A percentile compares a stretch with the other conserved stretches of the same genome.
phyloP scores from a whole-genome alignment of 257 asterid species.

The Agastache rugosa region DNA sequence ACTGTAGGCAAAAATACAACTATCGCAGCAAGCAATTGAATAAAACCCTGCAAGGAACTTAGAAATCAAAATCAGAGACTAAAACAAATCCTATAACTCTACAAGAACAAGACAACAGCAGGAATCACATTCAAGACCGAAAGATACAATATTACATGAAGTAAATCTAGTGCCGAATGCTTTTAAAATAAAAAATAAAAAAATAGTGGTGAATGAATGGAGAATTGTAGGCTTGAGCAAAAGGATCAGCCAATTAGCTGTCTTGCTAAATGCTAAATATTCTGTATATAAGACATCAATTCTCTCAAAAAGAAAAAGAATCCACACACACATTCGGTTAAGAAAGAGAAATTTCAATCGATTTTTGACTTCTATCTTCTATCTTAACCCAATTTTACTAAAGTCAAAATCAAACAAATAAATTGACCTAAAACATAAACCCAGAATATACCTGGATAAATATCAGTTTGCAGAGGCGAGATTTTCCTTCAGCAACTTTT shows the following conservation, averaged over 20 bases:
- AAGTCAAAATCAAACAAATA: slow-evolving; percentile 33
- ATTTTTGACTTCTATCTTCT: neutral
- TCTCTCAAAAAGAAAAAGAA: neutral
- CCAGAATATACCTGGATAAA: slow-evolving; percentile 62
- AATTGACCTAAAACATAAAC: slow-evolving; percentile 10
- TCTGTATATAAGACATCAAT: neutral
- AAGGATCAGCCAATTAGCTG: neutral
- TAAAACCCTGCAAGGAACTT: slow-evolving; percentile 58
- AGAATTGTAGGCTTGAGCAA: neutral
- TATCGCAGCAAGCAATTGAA: slow-evolving; percentile 55
- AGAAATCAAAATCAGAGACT: slow-evolving; percentile 12
- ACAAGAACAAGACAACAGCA: neutral
- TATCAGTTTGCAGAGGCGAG: slow-evolving; percentile 62
- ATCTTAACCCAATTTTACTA: neutral
- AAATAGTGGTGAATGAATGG: too few species aligned
- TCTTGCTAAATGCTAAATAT: neutral
- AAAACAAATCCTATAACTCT: neutral
- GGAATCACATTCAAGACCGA: neutral
- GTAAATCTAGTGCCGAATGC: neutral
- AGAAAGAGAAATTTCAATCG: neutral
- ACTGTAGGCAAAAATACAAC: slow-evolving; percentile 43
- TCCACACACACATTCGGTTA: neutral
- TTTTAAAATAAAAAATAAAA: too few species aligned
- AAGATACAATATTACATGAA: neutral
- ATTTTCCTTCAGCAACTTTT: slow-evolving; percentile 76